phyloP scores from a whole-genome alignment of 306 rosid species.

The Vachellia pachyceras region DNA sequence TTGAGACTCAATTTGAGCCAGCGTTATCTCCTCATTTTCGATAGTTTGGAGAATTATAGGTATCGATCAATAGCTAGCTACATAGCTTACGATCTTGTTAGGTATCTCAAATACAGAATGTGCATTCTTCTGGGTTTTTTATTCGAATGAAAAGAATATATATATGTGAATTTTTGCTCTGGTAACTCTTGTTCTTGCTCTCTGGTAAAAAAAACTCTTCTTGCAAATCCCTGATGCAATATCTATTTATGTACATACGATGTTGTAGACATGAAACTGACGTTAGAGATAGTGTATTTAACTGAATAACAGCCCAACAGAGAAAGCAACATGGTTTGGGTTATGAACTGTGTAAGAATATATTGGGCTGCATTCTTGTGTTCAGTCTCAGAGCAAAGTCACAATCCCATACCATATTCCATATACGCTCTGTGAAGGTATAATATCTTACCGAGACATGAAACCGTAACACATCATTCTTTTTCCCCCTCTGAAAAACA shows the following conservation, averaged over 20 bases:
- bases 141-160: constrained; percentile 8
- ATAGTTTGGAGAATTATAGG: constrained; percentile 54
- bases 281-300: background rate
- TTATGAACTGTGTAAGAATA: background rate
- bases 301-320: background rate
- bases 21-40: constrained; percentile 29
- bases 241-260: background rate
- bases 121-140: constrained; percentile 29
- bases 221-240: no score
- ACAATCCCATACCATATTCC: background rate
- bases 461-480: no score
- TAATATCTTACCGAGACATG: no score
- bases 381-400: background rate
- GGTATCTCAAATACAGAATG: constrained; percentile 49
- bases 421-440: background rate
- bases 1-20: constrained; percentile 49
- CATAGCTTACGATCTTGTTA: constrained; percentile 52
- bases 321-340: background rate
- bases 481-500: background rate
- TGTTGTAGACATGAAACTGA: background rate
- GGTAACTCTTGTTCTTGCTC: constrained; percentile 5
- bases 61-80: constrained; percentile 51
- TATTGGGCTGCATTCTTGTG: background rate
- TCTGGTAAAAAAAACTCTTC: no score
- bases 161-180: constrained; percentile 11